Evolutionary conservation across 768 basidiomycete genomes (phyloP), one percentile per base, ranked within the genome.

Genomic region (Suillus decipiens): DNA sequence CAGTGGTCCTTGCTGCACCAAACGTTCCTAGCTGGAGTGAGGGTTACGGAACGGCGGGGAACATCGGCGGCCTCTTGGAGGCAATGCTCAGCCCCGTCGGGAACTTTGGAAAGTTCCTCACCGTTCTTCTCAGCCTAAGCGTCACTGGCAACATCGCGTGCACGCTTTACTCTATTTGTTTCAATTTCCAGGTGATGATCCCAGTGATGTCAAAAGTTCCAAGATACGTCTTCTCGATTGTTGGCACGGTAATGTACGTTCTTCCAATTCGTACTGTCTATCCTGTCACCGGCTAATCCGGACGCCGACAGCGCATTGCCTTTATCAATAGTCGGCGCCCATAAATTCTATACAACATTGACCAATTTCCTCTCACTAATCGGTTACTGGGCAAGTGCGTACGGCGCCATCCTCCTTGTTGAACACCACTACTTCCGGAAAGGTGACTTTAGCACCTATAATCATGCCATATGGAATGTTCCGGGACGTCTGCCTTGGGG

Each of bases 91-190:
- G 77, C 19, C 92, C 90, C 3, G 76, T 78, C 1, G 85, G 86
- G 1, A 81, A 81, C 37, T 91, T 91, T 73, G 86, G 89, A 1
- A 89, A 89, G 66, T 85, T 90, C 74, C 77, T 92, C 51, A 79
- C 88, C 0, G 89, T 90, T 33, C 71, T 95, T 61, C 80, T 94
- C 66, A 86, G 88, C n/a, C 75, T 95, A 36, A 88, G 87, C 63
- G 86, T 93, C 14, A 86, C 87, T 2, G 90, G 85, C 3, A 95
- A 95, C 76, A 89, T 92, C 51, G 90, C 92, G 1, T 85, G 88
- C 2, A 89, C 91, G 7, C 87, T 94, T 65, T 97, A 97, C 74
- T 92, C 89, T 50, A 84, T 89, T 62, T 85, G 87, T 66, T 81
- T 94, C 63, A 88, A 86, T 70, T 78, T 92, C 66, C 92, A 94